Base-by-base conservation (phyloP, 345 rosid genomes). In the Sisymbrium altissimum region DNA sequence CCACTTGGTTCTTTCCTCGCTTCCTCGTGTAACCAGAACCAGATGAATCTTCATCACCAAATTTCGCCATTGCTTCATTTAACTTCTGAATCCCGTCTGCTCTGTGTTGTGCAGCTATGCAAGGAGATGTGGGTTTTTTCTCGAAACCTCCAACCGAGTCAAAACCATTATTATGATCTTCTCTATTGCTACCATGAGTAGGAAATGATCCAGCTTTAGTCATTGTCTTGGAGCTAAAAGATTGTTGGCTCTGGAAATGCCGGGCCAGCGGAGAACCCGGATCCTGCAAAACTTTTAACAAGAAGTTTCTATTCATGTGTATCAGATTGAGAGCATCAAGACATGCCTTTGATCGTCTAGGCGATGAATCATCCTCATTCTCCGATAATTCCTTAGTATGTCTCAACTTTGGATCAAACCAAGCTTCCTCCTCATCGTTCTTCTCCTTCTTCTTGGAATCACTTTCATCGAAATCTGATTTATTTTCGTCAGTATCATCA, bases 221-320 rank as follows among this genome's bases (percentile, higher is more conserved):
- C 50, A 78, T 75, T 70, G 59, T 80, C 41, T 73, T 73, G 19
- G 78, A 58, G 21, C 77, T 71, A 9, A 72, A 44, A 55, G 78
- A 56, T 18, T 74, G 84, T 54, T 82, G 83, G 71, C 75, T 80
- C 13, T 80, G 83, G 60, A 83, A 81, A 62, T 81, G 82, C 9
- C 83, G 73, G 49, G 86, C 85, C 61, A 86, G 65, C 6, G 84
- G 89, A 54, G 87, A 85, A 27, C 83, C 82, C 3, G 88, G 87
- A 54, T 84, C 91, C 15, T 82, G 84, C 36, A 90, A 32, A 21
- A 87, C 60, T 68, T 70, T 81, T 30, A 78, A 18, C 17, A 92
- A 70, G 19, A 84, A 76, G 48, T 89, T 88, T 74, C 85, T 83
- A 59, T 89, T 84, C 76, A 69, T 70, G 77, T 80, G 81, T 44